Evolutionary conservation across 352 stramenopile species (phyloP), one percentile per base, ranked within the genome.

Genomic region (Pythium phragmiticola): DNA sequence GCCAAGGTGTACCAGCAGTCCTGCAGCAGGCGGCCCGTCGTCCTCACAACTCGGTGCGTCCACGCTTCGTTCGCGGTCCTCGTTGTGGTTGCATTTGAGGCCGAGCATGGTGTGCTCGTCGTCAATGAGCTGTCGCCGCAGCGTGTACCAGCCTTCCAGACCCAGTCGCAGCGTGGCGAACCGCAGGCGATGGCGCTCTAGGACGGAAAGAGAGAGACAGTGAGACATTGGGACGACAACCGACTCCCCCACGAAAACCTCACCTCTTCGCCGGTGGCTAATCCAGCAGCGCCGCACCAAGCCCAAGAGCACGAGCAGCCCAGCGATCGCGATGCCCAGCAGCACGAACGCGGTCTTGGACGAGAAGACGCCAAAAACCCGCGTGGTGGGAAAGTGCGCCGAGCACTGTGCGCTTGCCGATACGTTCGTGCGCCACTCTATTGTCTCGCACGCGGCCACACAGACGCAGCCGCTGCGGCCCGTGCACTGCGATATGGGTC

Each of bases 401-500:
- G 61, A 19, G 17, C 61, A 68, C 4, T 37, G 26, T 49, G 62
- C n/a, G 49, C 53, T 13, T 39, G 48, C 37, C 17, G 63, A 50
- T 13, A 68, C 41, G 39, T 63, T 63, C 47, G 17, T 39, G 12
- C 62, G 62, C 80, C 80, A 89, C 11, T 57, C 57, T 23, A 16
- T 36, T 28, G 49, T 45, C 65, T 89, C 80, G 56, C 80, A 89
- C 21, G 74, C 66, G 4, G 77, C 77, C 21, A 87, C 63, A 51
- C 80, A 89, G n/a, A 87, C 77, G 45, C 80, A 89, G 56, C 69
- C 30, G 33, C 80, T 49, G 7, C 48, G 60, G 47, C 80, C 77
- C 7, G 48, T 59, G 57, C 80, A 89, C 64, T 82, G 82, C 11
- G 72, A 55, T 33, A 72, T 79, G 42, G 73, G 76, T 19, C 77